A percentile compares a stretch with the other conserved stretches of the same genome.
phyloP scores from a whole-genome alignment of 2,329 filamentous ascomycete genomes.

The Fusarium verrucosum region DNA sequence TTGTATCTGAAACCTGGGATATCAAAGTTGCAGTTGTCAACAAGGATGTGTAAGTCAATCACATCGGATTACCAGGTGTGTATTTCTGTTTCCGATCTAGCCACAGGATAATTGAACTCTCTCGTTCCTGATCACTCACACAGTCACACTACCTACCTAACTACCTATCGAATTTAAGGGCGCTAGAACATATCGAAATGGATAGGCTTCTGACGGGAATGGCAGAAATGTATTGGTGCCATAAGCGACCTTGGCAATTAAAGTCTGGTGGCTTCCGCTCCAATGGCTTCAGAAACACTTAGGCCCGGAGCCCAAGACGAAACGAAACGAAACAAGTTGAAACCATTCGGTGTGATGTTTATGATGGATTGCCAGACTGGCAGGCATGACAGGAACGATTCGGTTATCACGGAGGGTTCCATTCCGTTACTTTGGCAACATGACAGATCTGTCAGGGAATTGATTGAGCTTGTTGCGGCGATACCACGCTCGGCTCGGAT shows the following conservation, averaged over 20 bases:
- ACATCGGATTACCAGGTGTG: background rate
- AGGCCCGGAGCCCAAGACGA: constrained; percentile 17
- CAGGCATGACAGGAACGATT: background rate
- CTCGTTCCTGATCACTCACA: background rate
- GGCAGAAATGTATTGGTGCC: constrained; percentile 24
- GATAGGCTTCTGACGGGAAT: constrained; percentile 4
- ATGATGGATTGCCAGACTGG: background rate
- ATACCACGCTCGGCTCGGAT: constrained; percentile 15
- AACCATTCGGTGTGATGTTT: constrained; percentile 10
- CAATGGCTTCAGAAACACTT: constrained; percentile 15
- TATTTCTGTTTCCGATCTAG: background rate
- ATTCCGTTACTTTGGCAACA: background rate
- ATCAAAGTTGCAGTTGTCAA: constrained; percentile 3
- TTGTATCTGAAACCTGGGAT: constrained; percentile 20
- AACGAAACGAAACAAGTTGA: constrained; percentile 32
- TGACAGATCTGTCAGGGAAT: background rate
- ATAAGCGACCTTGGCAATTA: constrained; percentile 35
- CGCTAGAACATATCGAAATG: constrained; percentile 2
- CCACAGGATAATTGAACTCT: background rate
- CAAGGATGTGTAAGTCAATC: background rate
- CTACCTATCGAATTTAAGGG: constrained; percentile 5
- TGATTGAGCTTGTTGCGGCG: background rate
- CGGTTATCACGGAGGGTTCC: background rate
- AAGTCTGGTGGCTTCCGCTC: constrained; percentile 7
- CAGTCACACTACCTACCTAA: no score